Evolutionary conservation across 495 filamentous ascomycete species (phyloP), one percentile per base, ranked within the genome.

Genomic region (Xeromyces bisporus): DNA sequence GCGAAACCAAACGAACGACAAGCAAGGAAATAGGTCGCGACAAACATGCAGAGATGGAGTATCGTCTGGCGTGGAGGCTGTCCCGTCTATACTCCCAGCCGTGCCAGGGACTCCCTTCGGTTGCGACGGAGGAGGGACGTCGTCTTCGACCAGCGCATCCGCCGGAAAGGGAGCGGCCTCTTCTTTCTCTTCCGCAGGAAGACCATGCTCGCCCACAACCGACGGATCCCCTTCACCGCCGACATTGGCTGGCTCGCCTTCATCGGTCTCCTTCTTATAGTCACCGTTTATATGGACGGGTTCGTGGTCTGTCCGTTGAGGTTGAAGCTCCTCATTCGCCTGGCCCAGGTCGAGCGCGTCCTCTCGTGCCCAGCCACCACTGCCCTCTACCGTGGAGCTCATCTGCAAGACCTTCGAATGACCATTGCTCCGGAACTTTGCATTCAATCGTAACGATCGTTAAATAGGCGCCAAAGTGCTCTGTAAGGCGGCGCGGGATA

Each of bases 41-140:
- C 64, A 41, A 59, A 92, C 85, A 58, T 84, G 82, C 30, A 91
- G 46, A 9, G 89, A 94, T 10, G 84, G 85, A 2, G 81, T 77
- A 53, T 93, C 86, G 44, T 94, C 87, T 10, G 85, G 82, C 9
- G 71, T 77, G 2, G 81, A 89, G 25, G 72, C 42, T 7, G 60
- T 62, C 31, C 55, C 66, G 40, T 66, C 63, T 41, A 59, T 37
- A 40, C 58, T 60, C n/a, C 39, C 48, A 16, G 42, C 30, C 15
- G 24, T 13, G 2, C 17, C n/a, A 14, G 7, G 6, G 17, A 20
- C 2, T 17, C 21, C 13, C 15, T 23, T 16, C 7, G 9, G 29
- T 14, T 18, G 29, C 28, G 28, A 29, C 28, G 18, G 12, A 3
- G 28, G 6, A 16, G 13, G 13, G 6, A 15, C 28, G 9, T 29